Conservation (phyloP, 2,329 filamentous ascomycete species). For the Phialemonium atrogriseum region DNA sequence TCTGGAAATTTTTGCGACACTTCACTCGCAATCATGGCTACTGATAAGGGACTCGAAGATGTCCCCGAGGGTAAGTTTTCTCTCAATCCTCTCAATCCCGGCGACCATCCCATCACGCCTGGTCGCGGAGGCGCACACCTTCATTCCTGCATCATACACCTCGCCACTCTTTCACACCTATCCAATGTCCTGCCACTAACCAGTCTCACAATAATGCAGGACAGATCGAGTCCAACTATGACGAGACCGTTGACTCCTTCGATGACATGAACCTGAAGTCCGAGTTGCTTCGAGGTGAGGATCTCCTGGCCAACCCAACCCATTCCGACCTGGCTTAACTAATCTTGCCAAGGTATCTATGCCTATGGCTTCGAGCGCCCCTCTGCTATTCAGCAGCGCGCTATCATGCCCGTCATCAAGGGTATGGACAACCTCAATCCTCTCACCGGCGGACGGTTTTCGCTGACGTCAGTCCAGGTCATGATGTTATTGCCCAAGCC, state of each 20-base stretch:
- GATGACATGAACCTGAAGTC: conserved; percentile 96
- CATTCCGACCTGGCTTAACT: conserved; percentile 9
- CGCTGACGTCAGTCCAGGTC: conserved; percentile 42
- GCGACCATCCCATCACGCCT: conserved; percentile 5
- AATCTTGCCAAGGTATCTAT: conserved; percentile 82
- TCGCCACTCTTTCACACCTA: too few species aligned
- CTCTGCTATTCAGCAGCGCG: conserved; percentile 98
- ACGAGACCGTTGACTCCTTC: conserved; percentile 98
- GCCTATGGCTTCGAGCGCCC: conserved; percentile 99
- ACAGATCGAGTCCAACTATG: conserved; percentile 99
- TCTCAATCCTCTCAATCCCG: too few species aligned
- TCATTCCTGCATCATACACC: too few species aligned
- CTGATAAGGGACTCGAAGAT: conserved; percentile 96
- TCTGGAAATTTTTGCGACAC: conserved; percentile 49
- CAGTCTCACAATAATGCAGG: conserved; percentile 44
- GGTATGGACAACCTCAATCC: conserved; percentile 46
- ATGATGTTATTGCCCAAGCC: conserved; percentile 99
- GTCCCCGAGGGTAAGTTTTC: conserved; percentile 83
- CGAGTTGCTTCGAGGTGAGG: conserved; percentile 86
- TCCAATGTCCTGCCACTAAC: too few species aligned
- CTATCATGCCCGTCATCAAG: conserved; percentile 99
- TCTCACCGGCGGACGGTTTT: neutral
- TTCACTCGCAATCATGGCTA: conserved; percentile 89
- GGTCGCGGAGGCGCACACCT: too few species aligned
- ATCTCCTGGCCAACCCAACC: conserved; percentile 11